Base-by-base conservation (phyloP, 192 early-diverging fungal genomes). In the Umbelopsis ramanniana region DNA sequence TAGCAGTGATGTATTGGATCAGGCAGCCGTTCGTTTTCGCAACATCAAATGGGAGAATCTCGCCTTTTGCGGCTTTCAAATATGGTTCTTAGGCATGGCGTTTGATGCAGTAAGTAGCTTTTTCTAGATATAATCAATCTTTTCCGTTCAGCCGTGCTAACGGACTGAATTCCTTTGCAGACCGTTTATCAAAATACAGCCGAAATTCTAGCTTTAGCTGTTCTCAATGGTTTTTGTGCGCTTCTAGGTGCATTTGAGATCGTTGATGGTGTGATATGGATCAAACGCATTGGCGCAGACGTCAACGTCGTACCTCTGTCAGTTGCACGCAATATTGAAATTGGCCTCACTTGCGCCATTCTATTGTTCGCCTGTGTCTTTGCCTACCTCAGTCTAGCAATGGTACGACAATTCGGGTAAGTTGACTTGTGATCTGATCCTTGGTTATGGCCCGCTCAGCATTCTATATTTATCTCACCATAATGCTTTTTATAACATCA, bases 31-130 rank as follows among this genome's bases (percentile, higher is more conserved):
- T 40, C 52, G 78, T 14, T 68, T 81, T 21, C 67, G 52, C 11
- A 72, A 72, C 47, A 81, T 81, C 52, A 81, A 81, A 68, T 81
- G 79, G 79, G 79, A 81, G 29, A 81, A 81, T 50, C 73, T 81
- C 45, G 79, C 79, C 12, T 76, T 81, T 60, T 67, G 76, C 37
- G 79, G 75, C 6, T 81, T 81, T 47, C 79, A 81, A 57, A 35
- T 68, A 33, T 81, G 75, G 74, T 80, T 80, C 29, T 23, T 80
- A n/a, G 78, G 71, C 46, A 80, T 80, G 78, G 74, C 52, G 9
- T 68, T 80, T 76, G 78, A 80, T 71, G 78, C 78, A 26, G 78
- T 80, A 80, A 52, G 74, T 76, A 38, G 6, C 26, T 6, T 37
- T 17, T 37, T 19, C 6, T 43, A 43, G 6, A 43, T 6, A 7